Evolutionary conservation across 2,329 filamentous ascomycete genomes (phyloP), one percentile per base, ranked within the genome.

Genomic region (Botrytis cinerea): DNA sequence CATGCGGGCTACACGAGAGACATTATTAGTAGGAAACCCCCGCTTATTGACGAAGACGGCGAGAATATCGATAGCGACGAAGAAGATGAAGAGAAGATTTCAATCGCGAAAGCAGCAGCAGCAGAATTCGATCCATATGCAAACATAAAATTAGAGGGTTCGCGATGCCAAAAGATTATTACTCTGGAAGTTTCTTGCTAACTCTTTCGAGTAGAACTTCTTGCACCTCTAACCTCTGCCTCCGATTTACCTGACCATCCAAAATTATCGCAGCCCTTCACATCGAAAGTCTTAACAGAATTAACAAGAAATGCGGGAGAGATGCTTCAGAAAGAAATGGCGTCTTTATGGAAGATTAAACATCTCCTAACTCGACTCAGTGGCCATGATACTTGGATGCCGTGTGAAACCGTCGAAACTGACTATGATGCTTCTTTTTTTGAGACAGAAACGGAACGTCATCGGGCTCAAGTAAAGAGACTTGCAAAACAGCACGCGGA

Each of bases 171-270:
- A 25, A 67, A 20, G 35, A 38, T 7, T 18, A 2, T n/a, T 14
- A 22, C 28, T 67, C 35, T 43, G 45, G 35, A 73, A 38, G 32
- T 35, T 9, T 67, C 38, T 43, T 46, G 70, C 75, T 80, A 75
- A 82, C 79, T 78, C 54, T 66, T 67, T 64, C 51, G 69, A 67
- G 20, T 78, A 94, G 92, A 90, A 73, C 86, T 95, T 25, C 88
- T 96, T 72, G 91, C 91, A 32, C 93, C 93, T 20, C 84, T 96
- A 72, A 93, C 91, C 28, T 86, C 92, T 48, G 89, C 92, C 68
- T 91, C 91, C 81, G 92, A 95, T 74, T 85, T 97, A 25, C 88
- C 92, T 22, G 87, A 87, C 73, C 93, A 96, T 80, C 91, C 92
- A 70, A 91, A 91, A 38, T 85, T 95, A 59, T 93, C 92, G 74